Percentiles rank a stretch among this genome's conserved stretches.
Conservation (phyloP, 2,329 filamentous ascomycete genomes). For the Aspergillus sojae region DNA sequence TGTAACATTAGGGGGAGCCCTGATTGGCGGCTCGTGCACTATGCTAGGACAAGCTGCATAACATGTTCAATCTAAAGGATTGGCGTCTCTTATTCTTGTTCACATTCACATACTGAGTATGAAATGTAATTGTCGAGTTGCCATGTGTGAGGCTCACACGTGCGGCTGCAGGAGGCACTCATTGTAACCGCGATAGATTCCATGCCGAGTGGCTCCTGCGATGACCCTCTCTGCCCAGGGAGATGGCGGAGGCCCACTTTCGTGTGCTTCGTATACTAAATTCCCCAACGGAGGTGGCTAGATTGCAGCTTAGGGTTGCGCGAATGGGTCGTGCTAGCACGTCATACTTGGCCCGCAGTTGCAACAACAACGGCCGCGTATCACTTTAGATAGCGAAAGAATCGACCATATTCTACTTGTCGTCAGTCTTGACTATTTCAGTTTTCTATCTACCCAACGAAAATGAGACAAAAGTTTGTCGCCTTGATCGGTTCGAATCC, state of each 20-base stretch:
- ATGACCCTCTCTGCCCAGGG: not conserved
- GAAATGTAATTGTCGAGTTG: not conserved
- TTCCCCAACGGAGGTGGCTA: not conserved
- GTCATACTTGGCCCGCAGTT: constrained; percentile 26
- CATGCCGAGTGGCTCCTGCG: not conserved
- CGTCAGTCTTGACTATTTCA: not conserved
- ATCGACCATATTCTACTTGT: not conserved
- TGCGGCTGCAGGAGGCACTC: not conserved
- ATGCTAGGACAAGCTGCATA: not conserved
- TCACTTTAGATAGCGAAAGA: not conserved
- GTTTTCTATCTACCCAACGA: not conserved
- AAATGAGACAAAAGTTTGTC: not conserved
- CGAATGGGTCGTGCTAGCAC: constrained; percentile 24
- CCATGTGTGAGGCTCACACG: not conserved
- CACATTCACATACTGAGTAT: too few species aligned
- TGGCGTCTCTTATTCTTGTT: not conserved
- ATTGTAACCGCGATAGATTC: not conserved
- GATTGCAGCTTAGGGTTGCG: constrained; percentile 10
- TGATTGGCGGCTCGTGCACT: constrained; percentile 14
- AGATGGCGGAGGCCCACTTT: not conserved
- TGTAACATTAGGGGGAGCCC: constrained; percentile 12
- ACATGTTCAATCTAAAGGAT: not conserved
- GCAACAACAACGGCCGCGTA: not conserved
- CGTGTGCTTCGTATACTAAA: not conserved
- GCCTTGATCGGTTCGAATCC: too few species aligned